Base-by-base conservation (phyloP, 2,329 filamentous ascomycete genomes). In the Alternaria novae-zelandiae region DNA sequence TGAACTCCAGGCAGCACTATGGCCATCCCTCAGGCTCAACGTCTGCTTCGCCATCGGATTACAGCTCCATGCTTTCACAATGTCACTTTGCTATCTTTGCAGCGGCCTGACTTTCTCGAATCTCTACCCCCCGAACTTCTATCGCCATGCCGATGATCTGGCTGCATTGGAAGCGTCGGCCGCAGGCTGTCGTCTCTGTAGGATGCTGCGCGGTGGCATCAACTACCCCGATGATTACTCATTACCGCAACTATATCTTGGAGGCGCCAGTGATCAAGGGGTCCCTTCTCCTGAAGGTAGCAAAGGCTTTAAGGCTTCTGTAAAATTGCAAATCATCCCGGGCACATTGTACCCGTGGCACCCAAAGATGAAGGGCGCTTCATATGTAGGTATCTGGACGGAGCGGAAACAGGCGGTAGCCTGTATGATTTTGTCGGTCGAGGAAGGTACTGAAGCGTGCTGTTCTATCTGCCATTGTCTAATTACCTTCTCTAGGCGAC, bases 381-480 rank as follows among this genome's bases (percentile, higher is more conserved):
- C 5, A 41, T 17, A 41, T 3, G 36, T 41, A 6, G 36, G 36
- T 17, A 41, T 41, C 36, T 41, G 36, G 36, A 3, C 0, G 3
- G 11, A 41, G 36, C 17, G 0, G 4, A 41, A 6, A 41, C 2
- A 2, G 36, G 0, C 0, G 36, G 36, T 2, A 41, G n/a, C n/a
- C 0, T 17, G 15, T 11, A 3, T 41, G 36, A 3, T 17, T 2
- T 0, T 41, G 4, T 41, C 36, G 36, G 36, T 41, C n/a, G 36
- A 41, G n/a, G 36, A 41, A 41, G 36, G 36, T 41, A 41, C 9
- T 41, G 9, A 41, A 41, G 5, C 36, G 0, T 17, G 36, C 3
- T 0, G 9, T 6, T 17, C 9, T 41, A 17, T 2, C 4, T 0
- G 0, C 9, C 5, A 3, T 3, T 17, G 1, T 41, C 36, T 41